Conservation (phyloP, 306 rosid species). For the Medicago arabica region DNA sequence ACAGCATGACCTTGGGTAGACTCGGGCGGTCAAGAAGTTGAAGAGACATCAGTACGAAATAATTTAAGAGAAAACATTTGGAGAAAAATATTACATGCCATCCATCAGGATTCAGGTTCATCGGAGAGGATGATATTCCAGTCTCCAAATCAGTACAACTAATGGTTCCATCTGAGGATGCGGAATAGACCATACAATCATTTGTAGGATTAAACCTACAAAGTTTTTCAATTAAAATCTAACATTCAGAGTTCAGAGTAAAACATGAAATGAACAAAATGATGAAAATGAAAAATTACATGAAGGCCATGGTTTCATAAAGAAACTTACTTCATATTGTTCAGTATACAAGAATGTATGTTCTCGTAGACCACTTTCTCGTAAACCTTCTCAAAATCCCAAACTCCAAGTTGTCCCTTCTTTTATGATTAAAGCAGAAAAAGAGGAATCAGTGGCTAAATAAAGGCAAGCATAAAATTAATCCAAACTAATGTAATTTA, state of each 20-base stretch:
- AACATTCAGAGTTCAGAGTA: conserved; percentile 24
- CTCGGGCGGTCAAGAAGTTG: conserved; percentile 12
- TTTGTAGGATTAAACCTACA: conserved; percentile 79
- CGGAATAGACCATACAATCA: conserved; percentile 75
- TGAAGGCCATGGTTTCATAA: not conserved
- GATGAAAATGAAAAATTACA: not conserved
- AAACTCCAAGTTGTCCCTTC: conserved; percentile 99
- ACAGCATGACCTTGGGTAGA: not conserved
- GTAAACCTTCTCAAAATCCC: conserved; percentile 83
- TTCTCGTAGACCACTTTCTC: conserved; percentile 84
- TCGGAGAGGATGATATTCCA: conserved; percentile 67
- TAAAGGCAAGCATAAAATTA: conserved; percentile 25
- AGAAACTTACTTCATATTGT: conserved; percentile 80
- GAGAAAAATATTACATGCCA: conserved; percentile 70
- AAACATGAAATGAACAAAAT: conserved; percentile 10
- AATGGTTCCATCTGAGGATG: conserved; percentile 93
- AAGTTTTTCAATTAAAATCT: conserved; percentile 33
- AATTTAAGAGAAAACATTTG: not conserved
- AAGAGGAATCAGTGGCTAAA: conserved; percentile 36
- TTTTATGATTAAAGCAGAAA: conserved; percentile 43
- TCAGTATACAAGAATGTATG: conserved; percentile 81
- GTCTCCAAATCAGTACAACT: conserved; percentile 85
- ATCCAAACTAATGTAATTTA: conserved; percentile 15
- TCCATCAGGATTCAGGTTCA: conserved; percentile 86
- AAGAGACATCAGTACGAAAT: not conserved